Conservation (phyloP, 2,329 filamentous ascomycete genomes). For the Ceratocystis papillata region DNA sequence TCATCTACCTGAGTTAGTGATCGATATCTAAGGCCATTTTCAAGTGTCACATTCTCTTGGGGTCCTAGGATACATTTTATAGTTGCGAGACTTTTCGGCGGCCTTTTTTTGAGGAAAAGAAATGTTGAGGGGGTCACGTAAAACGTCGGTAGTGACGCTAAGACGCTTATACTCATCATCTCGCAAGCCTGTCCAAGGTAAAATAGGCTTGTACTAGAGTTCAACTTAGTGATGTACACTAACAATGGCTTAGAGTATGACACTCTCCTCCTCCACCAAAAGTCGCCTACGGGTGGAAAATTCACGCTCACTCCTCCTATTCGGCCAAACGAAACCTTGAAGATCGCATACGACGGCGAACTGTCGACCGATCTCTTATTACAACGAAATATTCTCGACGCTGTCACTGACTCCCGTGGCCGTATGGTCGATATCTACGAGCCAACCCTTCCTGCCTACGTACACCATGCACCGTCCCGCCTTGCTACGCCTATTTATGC, state of each 20-base stretch:
- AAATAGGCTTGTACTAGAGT: neutral
- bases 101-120: neutral
- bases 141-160: neutral
- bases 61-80: too few relatives aligned
- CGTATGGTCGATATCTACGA: slow-evolving; percentile 47
- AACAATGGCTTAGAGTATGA: slow-evolving; percentile 32
- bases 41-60: too few relatives aligned
- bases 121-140: neutral
- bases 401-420: slow-evolving; percentile 44
- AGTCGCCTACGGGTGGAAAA: slow-evolving; percentile 30
- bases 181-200: slow-evolving; percentile 21
- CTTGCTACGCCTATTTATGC: slow-evolving; percentile 69
- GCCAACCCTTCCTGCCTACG: slow-evolving; percentile 63
- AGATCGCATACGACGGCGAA: slow-evolving; percentile 37
- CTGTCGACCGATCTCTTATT: slow-evolving; percentile 50
- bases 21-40: too few relatives aligned
- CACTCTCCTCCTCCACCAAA: slow-evolving; percentile 35
- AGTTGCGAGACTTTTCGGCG: neutral
- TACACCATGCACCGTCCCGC: slow-evolving; percentile 49
- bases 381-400: slow-evolving; percentile 48
- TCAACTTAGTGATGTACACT: neutral
- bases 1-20: neutral
- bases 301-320: slow-evolving; percentile 35
- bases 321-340: slow-evolving; percentile 30
- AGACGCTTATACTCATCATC: slow-evolving; percentile 18